phyloP scores from a whole-genome alignment of 371 early-diverging fungal genomes.

The Mortierella sp. region DNA sequence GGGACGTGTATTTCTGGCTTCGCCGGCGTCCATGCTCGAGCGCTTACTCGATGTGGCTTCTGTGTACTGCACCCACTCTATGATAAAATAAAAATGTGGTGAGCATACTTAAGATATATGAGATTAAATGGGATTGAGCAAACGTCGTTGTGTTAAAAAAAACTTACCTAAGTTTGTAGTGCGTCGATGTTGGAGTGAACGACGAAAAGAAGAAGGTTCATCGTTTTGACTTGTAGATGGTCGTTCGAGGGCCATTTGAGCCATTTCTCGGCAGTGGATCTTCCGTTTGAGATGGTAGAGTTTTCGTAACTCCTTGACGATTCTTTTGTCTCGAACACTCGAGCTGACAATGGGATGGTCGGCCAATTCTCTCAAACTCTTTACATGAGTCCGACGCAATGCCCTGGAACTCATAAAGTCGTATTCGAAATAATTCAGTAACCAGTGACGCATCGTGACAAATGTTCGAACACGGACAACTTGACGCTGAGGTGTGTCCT shows the following conservation, averaged over 20 bases:
- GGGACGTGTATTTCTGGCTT: background rate
- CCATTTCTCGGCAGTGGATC: constrained; percentile 20
- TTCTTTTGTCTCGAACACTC: constrained; percentile 66
- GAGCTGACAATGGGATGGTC: constrained; percentile 59
- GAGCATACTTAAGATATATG: background rate
- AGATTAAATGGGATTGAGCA: too few species aligned
- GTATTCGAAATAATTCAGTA: constrained; percentile 73
- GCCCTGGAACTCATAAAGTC: constrained; percentile 70
- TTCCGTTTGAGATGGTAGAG: constrained; percentile 33
- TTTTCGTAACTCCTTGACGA: constrained; percentile 61
- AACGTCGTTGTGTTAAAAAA: background rate
- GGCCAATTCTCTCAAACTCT: constrained; percentile 61
- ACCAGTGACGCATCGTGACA: constrained; percentile 77
- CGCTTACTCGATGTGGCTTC: constrained; percentile 18
- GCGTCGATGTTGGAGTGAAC: constrained; percentile 1
- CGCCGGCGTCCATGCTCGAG: constrained; percentile 15
- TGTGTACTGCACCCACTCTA: constrained; percentile 2
- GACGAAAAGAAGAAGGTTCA: background rate
- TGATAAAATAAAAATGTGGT: background rate
- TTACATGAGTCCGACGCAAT: constrained; percentile 60
- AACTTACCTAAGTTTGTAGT: constrained; percentile 5
- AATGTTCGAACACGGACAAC: constrained; percentile 77
- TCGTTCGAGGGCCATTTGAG: constrained; percentile 27
- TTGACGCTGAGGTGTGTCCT: constrained; percentile 66
- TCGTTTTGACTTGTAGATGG: constrained; percentile 6